phyloP scores from a whole-genome alignment of 2,329 filamentous ascomycete genomes.

The Aspergillus sp. region DNA sequence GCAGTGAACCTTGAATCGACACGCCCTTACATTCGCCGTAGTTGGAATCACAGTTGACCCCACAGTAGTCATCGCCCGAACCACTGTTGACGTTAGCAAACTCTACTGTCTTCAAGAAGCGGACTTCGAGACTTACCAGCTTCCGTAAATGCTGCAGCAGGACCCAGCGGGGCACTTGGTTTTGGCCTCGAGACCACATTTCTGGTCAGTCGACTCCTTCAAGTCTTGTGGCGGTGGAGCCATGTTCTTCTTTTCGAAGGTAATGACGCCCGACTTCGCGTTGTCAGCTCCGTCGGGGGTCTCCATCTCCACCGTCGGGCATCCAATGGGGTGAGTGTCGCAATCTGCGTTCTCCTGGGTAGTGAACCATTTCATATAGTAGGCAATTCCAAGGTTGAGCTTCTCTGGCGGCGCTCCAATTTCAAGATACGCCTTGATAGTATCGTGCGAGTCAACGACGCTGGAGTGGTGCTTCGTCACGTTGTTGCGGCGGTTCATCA shows the following conservation, averaged over 20 bases:
- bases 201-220: conserved; percentile 26
- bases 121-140: conserved; percentile 27
- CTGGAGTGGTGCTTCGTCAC: conserved; percentile 65
- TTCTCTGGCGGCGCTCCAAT: conserved; percentile 57
- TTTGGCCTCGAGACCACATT: conserved; percentile 27
- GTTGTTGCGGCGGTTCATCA: conserved; percentile 68
- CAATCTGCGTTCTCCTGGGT: conserved; percentile 53
- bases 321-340: conserved; percentile 52
- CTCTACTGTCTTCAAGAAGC: background rate
- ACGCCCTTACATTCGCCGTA: conserved; percentile 44
- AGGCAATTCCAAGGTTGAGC: conserved; percentile 66
- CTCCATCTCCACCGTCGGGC: conserved; percentile 60
- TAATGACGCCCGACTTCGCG: conserved; percentile 50
- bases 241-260: conserved; percentile 47
- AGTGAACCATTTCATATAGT: conserved; percentile 68
- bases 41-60: conserved; percentile 37
- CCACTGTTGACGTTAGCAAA: conserved; percentile 29
- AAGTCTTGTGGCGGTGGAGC: conserved; percentile 25
- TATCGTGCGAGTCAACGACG: conserved; percentile 54
- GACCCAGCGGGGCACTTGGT: conserved; percentile 30
- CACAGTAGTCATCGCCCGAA: conserved; percentile 30
- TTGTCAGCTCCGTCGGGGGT: conserved; percentile 60
- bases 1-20: conserved; percentile 59
- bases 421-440: conserved; percentile 59
- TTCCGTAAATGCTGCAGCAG: conserved; percentile 39